These are phyloP conservation scores for Mucor saturninus DNA, from an alignment of 371 early-diverging fungal genomes.

Conservation along the genomic window DNA sequence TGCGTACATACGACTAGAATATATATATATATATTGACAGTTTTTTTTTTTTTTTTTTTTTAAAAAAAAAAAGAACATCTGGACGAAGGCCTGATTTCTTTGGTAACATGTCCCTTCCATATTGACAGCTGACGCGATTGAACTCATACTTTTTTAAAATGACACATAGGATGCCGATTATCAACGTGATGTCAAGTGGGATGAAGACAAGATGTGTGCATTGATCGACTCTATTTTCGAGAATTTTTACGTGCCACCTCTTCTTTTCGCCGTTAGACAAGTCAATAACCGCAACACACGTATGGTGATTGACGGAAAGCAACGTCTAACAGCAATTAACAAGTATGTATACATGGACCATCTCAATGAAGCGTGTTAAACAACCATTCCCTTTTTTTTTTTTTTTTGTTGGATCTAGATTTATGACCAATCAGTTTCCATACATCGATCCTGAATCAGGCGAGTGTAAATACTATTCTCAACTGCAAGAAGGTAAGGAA, in stretches of 20 bases:
- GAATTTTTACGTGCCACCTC: conserved; percentile 45
- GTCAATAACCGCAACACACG: conserved; percentile 12
- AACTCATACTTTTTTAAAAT: no score
- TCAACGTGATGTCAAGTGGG: conserved; percentile 47
- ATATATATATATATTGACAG: neutral
- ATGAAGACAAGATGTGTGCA: conserved; percentile 30
- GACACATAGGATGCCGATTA: conserved; percentile 40
- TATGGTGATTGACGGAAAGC: conserved; percentile 48
- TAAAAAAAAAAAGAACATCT: neutral
- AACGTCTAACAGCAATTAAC: conserved; percentile 38
- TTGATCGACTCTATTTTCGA: conserved; percentile 43
- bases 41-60: neutral
- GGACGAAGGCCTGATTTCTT: neutral
- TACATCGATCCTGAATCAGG: conserved; percentile 24
- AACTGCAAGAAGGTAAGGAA: conserved; percentile 4
- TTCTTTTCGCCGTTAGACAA: conserved; percentile 33
- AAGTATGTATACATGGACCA: conserved; percentile 17
- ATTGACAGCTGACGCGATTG: no score
- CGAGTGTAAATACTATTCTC: conserved; percentile 13
- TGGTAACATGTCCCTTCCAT: neutral
- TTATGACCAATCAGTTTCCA: conserved; percentile 45
- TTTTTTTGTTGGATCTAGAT: conserved; percentile 22
- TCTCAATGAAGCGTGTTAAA: no score
- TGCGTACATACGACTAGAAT: neutral
- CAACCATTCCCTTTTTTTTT: neutral